Base-by-base conservation (phyloP, 768 basidiomycete genomes). In the Myochromella boudieri region DNA sequence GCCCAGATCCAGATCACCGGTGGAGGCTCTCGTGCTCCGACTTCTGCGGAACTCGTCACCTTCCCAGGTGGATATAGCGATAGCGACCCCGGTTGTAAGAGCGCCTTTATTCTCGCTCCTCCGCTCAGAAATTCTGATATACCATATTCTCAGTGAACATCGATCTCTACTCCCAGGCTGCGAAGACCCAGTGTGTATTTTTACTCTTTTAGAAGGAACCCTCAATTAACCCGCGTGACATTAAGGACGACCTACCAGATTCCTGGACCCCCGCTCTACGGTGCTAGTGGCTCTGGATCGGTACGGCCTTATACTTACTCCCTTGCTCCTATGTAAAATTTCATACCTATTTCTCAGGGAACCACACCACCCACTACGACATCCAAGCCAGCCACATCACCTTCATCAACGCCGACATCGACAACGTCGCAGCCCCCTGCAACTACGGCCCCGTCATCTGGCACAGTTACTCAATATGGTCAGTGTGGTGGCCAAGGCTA, bases 221-320 rank as follows among this genome's bases (percentile, higher is more conserved):
- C 6, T 37, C 6, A 37, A 18, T 6, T 37, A 6, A 37, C 3
- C 9, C 15, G n/a, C 5, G 6, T 4, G 5, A 15, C 8, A 18
- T 18, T 15, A 4, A 37, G 17, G 39, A 60, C 36, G 58, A 69
- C 61, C 26, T 76, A 76, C 57, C 44, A 58, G 8, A 72, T 76
- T 42, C 73, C 73, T 6, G 71, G 73, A 22, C 73, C 74, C 17
- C 68, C 74, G 27, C 69, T 80, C 18, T 80, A 77, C 60, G 74
- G 69, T 22, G 44, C 34, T 24, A 4, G 18, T 6, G 36, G 36
- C 36, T 37, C 36, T 15, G 36, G 18, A 37, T n/a, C n/a, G n/a
- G n/a, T n/a, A n/a, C n/a, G n/a, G 3, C 9, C 22, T 37, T 20
- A 8, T 37, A 6, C 4, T 18, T 15, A 6, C 36, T 37, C 18